Conservation (phyloP, 2,329 filamentous ascomycete species). For the Beauveria asiatica region DNA sequence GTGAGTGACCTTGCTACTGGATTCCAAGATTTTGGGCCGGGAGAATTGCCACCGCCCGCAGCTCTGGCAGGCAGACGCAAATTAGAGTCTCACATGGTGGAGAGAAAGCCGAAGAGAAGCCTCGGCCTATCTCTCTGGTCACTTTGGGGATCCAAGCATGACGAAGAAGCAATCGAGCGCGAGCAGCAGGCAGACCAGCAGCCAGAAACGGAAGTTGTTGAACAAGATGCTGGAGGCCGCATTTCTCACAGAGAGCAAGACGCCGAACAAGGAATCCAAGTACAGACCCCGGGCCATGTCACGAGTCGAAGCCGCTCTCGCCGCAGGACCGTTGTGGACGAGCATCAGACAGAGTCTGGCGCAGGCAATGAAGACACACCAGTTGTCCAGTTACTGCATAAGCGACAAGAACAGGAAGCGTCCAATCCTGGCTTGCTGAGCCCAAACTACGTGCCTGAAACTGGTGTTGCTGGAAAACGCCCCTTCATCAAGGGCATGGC, state of each 20-base stretch:
- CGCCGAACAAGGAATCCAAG: conserved; percentile 29
- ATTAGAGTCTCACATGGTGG: conserved; percentile 29
- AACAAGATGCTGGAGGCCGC: conserved; percentile 30
- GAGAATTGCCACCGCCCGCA: conserved; percentile 73
- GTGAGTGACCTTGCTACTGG: conserved; percentile 64
- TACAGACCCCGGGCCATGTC: conserved; percentile 15
- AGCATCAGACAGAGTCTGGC: conserved; percentile 36
- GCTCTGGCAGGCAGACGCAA: conserved; percentile 67
- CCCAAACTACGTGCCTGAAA: conserved; percentile 33
- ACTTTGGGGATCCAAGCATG: conserved; percentile 81
- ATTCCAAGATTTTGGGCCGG: conserved; percentile 60
- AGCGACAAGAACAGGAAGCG: conserved; percentile 31
- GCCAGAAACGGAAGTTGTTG: conserved; percentile 23
- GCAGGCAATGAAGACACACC: conserved; percentile 31
- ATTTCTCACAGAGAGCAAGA: conserved; percentile 18
- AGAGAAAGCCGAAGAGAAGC: conserved; percentile 55
- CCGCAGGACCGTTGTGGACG: conserved; percentile 40
- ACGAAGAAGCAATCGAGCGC: conserved; percentile 60
- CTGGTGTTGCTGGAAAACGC: conserved; percentile 50
- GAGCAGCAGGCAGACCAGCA: conserved; percentile 43
- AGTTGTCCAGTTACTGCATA: conserved; percentile 34
- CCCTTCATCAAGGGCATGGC: conserved; percentile 62
- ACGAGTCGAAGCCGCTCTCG: conserved; percentile 33
- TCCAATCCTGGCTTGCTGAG: conserved; percentile 35
- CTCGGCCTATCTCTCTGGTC: conserved; percentile 78